Evolutionary conservation across 495 filamentous ascomycete genomes (phyloP).

Genomic region (Barbatosphaeria neglecta): DNA sequence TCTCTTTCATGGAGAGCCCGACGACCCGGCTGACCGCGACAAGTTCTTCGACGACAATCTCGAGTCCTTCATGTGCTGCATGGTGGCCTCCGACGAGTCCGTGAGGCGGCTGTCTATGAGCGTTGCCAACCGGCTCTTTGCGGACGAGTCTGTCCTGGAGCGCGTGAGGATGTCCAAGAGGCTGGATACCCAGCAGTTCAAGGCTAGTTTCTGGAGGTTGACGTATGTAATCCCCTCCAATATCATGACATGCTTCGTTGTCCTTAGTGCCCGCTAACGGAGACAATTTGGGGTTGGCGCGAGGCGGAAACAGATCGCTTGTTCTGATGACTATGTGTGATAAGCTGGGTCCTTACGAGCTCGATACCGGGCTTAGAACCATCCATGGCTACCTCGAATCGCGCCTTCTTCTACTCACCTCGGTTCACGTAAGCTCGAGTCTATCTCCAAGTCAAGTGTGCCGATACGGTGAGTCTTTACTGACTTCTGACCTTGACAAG

Average conservation of each 20-base stretch:
- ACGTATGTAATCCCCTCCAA: constrained; percentile 31
- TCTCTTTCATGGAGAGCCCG: constrained; percentile 33
- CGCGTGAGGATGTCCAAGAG: constrained; percentile 26
- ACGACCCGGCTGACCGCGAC: constrained; percentile 20
- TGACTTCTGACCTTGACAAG: constrained; percentile 11
- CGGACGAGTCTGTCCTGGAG: constrained; percentile 21
- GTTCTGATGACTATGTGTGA: constrained; percentile 40
- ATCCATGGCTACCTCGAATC: constrained; percentile 42
- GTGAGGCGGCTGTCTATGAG: constrained; percentile 31
- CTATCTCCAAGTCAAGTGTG: not conserved
- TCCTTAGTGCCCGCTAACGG: not conserved
- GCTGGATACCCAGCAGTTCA: constrained; percentile 26
- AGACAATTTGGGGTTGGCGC: no score
- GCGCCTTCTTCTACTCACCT: constrained; percentile 31
- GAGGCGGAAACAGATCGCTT: constrained; percentile 25
- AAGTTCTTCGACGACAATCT: constrained; percentile 37
- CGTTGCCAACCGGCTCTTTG: constrained; percentile 36
- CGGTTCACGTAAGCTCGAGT: constrained; percentile 26
- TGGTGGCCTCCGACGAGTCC: constrained; percentile 38
- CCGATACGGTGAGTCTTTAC: not conserved
- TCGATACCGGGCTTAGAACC: constrained; percentile 28
- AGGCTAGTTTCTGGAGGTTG: constrained; percentile 38
- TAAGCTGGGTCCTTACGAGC: constrained; percentile 26
- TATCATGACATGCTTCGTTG: no score
- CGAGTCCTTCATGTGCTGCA: constrained; percentile 38